A percentile compares a stretch with the other conserved stretches of the same genome.
phyloP scores from a whole-genome alignment of 768 basidiomycete genomes.

The Dioszegia hungarica region DNA sequence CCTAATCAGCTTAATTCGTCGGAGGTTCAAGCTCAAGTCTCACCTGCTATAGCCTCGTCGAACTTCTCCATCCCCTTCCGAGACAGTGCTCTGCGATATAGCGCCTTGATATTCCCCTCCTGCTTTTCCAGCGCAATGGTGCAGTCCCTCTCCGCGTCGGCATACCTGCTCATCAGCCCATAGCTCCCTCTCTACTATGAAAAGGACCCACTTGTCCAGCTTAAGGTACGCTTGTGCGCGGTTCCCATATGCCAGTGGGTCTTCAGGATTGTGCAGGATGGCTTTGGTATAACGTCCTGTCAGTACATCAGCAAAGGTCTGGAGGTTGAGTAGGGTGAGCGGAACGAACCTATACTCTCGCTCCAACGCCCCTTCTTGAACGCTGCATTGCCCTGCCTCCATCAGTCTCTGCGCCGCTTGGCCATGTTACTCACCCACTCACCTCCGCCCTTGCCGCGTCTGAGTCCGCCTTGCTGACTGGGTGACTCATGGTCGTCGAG shows the following conservation, averaged over 20 bases:
- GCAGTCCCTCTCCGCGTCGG: constrained; percentile 80
- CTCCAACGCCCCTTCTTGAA: constrained; percentile 78
- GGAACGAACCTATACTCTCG: constrained; percentile 58
- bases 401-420: not conserved
- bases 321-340: not conserved
- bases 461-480: not conserved
- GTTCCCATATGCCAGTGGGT: constrained; percentile 78
- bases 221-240: constrained; percentile 88
- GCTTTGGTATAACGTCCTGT: constrained; percentile 74
- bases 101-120: constrained; percentile 66
- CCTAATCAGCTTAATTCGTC: not conserved
- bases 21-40: constrained; percentile 17
- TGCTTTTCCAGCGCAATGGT: constrained; percentile 59
- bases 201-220: constrained; percentile 83
- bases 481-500: not conserved
- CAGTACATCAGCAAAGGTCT: too few species aligned
- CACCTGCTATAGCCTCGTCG: constrained; percentile 63
- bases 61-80: constrained; percentile 57
- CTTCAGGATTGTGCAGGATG: constrained; percentile 63
- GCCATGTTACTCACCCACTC: not conserved
- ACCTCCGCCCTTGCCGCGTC: constrained; percentile 22
- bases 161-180: constrained; percentile 54
- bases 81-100: constrained; percentile 75
- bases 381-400: constrained; percentile 69
- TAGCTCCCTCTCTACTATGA: too few species aligned